Base-by-base conservation (phyloP, 225 moss, liverwort and hornwort genomes). In the Rhytidiadelphus loreus region DNA sequence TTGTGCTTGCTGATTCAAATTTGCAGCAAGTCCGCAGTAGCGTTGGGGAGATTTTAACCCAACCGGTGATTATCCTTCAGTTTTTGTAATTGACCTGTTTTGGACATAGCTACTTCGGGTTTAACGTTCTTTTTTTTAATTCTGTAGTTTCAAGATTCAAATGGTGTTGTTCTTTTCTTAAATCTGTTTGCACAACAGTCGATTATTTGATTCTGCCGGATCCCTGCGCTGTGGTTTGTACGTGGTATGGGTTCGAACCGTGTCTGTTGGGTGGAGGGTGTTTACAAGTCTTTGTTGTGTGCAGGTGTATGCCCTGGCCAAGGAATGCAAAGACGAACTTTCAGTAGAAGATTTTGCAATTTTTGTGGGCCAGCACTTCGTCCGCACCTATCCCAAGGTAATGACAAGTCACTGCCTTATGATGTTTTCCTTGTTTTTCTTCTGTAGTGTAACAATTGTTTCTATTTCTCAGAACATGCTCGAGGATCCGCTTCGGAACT, bases 301-400 rank as follows among this genome's bases (percentile, higher is more conserved):
- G 87, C 88, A 92, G 97, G 95, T 99, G 48, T 99, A 99, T 58
- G 95, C 94, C 30, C 66, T 99, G 83, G 99, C 99, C 52, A 99
- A 97, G 91, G 90, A 92, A 80, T 96, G 95, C 91, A 93, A 90
- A 82, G 85, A 94, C 83, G 88, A 91, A 80, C 88, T 95, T 48
- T 94, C 99, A 28, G 60, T 92, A 61, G 97, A 99, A 91, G 97
- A 99, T 61, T 99, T 99, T 60, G 97, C 95, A 79, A 84, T 91
- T 46, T 74, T 80, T 30, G 88, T 95, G 61, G 97, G 94, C 25
- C 89, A 95, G 64, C 97, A 96, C 88, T 99, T 97, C 65, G 87
- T 97, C 48, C 85, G 91, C 48, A 95, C 95, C 3, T 99, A 99
- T 91, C 95, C 97, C 28, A 93, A 95, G 99, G 99, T 99, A 43